Percentiles rank a stretch among this genome's conserved stretches.
Evolutionary conservation across 306 rosid species (phyloP).

Genomic region (Ceratonia siliqua): DNA sequence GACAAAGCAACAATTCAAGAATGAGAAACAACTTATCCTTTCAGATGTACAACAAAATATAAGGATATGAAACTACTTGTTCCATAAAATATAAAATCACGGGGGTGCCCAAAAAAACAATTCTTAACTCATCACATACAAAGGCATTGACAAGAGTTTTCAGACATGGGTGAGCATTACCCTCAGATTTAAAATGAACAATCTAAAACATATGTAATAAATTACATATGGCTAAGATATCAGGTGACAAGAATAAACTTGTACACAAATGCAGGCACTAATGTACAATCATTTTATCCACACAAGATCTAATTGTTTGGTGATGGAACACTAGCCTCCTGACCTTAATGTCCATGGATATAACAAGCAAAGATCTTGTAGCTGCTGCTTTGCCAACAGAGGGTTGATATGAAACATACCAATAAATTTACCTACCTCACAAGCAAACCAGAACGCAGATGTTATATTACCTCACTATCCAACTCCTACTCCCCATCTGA

Average conservation of each 20-base stretch:
- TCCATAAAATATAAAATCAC: slow-evolving; percentile 2
- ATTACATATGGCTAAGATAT: neutral
- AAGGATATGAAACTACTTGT: neutral
- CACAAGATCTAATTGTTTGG: neutral
- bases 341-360: neutral
- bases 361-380: neutral
- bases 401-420: no score
- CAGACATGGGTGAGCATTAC: neutral
- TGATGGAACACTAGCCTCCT: neutral
- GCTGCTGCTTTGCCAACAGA: no score
- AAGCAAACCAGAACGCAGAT: no score
- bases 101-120: neutral
- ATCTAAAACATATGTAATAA: neutral
- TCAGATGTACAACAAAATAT: neutral
- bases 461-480: slow-evolving; percentile 4
- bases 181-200: slow-evolving; percentile 7
- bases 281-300: neutral
- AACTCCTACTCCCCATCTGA: neutral
- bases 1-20: slow-evolving; percentile 24
- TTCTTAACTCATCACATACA: neutral
- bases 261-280: neutral
- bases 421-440: no score
- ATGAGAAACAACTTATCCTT: no score
- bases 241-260: slow-evolving; percentile 9
- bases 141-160: neutral